Evolutionary conservation across 345 rosid genomes (phyloP).

Genomic region (Cochlearia excelsa): DNA sequence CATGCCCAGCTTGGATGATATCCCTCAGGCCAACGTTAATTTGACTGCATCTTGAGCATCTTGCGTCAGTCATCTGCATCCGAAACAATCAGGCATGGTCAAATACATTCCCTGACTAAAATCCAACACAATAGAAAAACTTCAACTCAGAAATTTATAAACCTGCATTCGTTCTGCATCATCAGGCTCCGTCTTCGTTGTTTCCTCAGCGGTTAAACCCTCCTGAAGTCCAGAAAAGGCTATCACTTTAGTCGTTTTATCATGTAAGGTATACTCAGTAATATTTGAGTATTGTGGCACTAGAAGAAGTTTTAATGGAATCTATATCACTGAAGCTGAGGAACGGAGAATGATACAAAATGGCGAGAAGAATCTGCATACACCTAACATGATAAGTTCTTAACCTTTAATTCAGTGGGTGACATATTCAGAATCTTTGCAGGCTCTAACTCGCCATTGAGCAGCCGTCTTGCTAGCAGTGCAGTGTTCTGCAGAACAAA

Average conservation of each 20-base stretch:
- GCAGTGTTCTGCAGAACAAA: slow-evolving; percentile 45
- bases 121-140: slow-evolving; percentile 6
- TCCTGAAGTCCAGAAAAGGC: slow-evolving; percentile 48
- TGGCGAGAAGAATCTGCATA: slow-evolving; percentile 10
- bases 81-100: slow-evolving; percentile 16
- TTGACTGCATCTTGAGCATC: slow-evolving; percentile 76
- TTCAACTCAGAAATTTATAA: background rate
- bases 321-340: background rate
- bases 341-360: background rate
- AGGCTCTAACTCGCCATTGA: slow-evolving; percentile 80
- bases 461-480: slow-evolving; percentile 64
- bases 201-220: slow-evolving; percentile 89
- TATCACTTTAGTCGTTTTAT: slow-evolving; percentile 13
- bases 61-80: slow-evolving; percentile 73
- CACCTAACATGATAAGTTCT: background rate
- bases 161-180: slow-evolving; percentile 84
- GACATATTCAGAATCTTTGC: slow-evolving; percentile 83
- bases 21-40: slow-evolving; percentile 74
- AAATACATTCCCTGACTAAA: slow-evolving; percentile 7
- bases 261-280: slow-evolving; percentile 11
- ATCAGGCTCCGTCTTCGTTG: slow-evolving; percentile 76
- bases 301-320: background rate
- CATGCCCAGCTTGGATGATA: slow-evolving; percentile 95
- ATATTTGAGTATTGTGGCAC: background rate
- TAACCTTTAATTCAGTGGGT: slow-evolving; percentile 85